Evolutionary conservation across 140 eudicot species (phyloP).

Genomic region (Oenanthe javanica): DNA sequence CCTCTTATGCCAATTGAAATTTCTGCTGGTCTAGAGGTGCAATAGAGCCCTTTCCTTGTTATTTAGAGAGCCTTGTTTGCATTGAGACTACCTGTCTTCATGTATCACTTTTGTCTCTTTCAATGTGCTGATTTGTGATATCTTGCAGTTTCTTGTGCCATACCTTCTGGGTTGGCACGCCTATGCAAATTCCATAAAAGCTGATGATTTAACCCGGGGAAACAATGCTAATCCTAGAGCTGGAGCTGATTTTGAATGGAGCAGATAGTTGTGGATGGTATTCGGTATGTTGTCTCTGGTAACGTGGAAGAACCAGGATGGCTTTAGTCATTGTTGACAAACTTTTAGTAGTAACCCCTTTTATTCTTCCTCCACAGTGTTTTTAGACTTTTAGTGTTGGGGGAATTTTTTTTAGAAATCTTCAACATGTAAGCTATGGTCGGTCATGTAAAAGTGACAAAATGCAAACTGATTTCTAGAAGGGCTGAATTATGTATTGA

Average conservation of each 20-base stretch:
- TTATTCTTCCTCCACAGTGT: background rate
- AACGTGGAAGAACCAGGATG: slow-evolving; percentile 6
- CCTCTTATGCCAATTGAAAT: background rate
- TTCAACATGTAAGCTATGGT: background rate
- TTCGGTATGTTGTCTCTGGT: background rate
- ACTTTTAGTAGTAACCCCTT: slow-evolving; percentile 11
- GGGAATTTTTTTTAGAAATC: background rate
- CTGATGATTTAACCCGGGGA: slow-evolving; percentile 36
- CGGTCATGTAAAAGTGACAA: background rate
- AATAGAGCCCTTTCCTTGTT: background rate
- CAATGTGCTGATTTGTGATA: slow-evolving; percentile 6
- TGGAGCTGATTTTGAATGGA: slow-evolving; percentile 76
- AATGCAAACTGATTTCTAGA: background rate
- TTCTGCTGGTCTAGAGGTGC: background rate
- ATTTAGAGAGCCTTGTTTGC: background rate
- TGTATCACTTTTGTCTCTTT: too few relatives aligned
- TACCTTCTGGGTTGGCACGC: slow-evolving; percentile 82
- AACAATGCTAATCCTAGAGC: slow-evolving; percentile 52
- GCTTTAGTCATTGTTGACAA: background rate
- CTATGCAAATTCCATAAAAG: slow-evolving; percentile 50
- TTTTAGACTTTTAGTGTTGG: background rate
- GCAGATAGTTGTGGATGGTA: slow-evolving; percentile 41
- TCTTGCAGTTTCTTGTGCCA: slow-evolving; percentile 67
- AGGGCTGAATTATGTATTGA: background rate
- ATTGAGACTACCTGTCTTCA: background rate